These are phyloP conservation scores for Arthrobotrys entomopaga DNA, from an alignment of 2,329 filamentous ascomycete species.

Conservation along the genomic window DNA sequence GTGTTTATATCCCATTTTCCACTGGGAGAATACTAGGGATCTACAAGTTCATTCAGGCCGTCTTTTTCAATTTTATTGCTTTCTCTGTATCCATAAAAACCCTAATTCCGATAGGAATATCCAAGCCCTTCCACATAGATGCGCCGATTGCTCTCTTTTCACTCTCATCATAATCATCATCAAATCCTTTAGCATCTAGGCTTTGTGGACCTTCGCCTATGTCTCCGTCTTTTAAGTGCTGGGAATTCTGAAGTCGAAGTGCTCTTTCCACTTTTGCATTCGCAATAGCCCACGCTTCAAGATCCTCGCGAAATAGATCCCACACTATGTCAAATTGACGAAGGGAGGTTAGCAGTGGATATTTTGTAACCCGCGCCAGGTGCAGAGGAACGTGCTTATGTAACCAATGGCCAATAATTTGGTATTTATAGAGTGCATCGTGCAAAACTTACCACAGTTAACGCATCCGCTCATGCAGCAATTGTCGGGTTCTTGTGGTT, in stretches of 20 bases:
- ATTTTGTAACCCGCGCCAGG: too few species aligned
- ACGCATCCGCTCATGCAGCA: conserved; percentile 99
- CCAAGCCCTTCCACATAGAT: conserved; percentile 56
- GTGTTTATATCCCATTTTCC: background rate
- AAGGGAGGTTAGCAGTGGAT: too few species aligned
- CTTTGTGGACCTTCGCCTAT: too few species aligned
- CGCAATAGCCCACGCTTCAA: conserved; percentile 84
- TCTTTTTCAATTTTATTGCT: conserved; percentile 75
- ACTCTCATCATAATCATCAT: conserved; percentile 61
- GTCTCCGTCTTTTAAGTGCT: background rate
- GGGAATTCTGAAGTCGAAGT: conserved; percentile 62
- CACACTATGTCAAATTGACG: conserved; percentile 22
- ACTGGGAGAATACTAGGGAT: background rate
- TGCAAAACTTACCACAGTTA: conserved; percentile 89
- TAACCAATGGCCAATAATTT: too few species aligned
- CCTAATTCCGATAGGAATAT: conserved; percentile 88
- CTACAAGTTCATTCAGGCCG: background rate
- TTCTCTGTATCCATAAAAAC: conserved; percentile 99
- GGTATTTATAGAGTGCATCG: background rate
- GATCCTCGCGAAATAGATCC: conserved; percentile 77
- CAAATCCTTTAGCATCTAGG: conserved; percentile 6
- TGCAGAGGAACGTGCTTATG: too few species aligned
- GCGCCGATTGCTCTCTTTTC: conserved; percentile 40
- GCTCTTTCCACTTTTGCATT: conserved; percentile 72
- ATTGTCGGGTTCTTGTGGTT: conserved; percentile 90